phyloP scores from a whole-genome alignment of 2,329 filamentous ascomycete genomes.

The Trichophaea hybrida region DNA sequence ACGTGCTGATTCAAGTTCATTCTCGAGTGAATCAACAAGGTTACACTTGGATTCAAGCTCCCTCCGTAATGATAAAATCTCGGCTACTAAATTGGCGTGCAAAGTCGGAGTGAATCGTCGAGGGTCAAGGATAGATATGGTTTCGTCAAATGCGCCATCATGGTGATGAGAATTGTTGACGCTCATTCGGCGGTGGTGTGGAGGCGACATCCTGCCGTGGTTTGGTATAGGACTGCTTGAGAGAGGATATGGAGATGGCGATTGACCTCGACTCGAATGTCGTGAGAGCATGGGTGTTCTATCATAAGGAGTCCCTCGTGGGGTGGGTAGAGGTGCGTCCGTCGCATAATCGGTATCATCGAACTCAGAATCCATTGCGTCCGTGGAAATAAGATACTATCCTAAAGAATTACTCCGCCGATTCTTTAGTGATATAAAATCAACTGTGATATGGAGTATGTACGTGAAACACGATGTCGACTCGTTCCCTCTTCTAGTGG shows the following conservation, averaged over 20 bases:
- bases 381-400: not conserved
- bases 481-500: not conserved
- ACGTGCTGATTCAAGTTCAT: constrained; percentile 52
- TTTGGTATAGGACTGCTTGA: constrained; percentile 13
- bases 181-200: constrained; percentile 34
- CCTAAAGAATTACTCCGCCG: not conserved
- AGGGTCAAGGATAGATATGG: constrained; percentile 61
- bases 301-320: constrained; percentile 52
- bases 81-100: constrained; percentile 85
- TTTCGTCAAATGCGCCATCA: constrained; percentile 51
- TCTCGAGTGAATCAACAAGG: constrained; percentile 73
- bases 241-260: constrained; percentile 40
- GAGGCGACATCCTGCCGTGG: constrained; percentile 35
- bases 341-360: constrained; percentile 41
- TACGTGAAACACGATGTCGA: not conserved
- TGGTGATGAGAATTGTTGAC: constrained; percentile 39
- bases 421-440: not conserved
- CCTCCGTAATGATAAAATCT: constrained; percentile 73
- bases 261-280: constrained; percentile 55
- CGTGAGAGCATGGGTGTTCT: constrained; percentile 51
- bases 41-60: constrained; percentile 83
- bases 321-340: constrained; percentile 48
- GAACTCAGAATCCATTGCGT: constrained; percentile 35
- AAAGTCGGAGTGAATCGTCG: constrained; percentile 87
- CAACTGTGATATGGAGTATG: not conserved